Base-by-base conservation (phyloP, 1,139 yeast species). In the Blastobotrys capitulatus region DNA sequence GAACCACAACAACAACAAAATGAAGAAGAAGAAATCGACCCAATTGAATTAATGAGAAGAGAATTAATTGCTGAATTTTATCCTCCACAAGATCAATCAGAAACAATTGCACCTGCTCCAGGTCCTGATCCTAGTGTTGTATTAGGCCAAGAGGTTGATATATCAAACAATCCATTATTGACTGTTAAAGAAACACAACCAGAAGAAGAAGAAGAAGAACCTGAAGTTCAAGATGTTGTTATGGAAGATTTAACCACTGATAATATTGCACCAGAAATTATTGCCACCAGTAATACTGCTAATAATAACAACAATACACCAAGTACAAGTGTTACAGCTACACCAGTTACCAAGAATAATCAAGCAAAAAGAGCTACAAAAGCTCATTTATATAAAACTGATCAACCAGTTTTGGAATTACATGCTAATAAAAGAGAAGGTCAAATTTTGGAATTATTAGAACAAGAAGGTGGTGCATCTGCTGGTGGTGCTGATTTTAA, bases 391-490 rank as follows among this genome's bases (percentile, higher is more conserved):
- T 22, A 47, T 25, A 41, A 39, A 22, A 36, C 48, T 36, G 20
- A 42, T 19, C 15, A 27, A 27, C 46, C 39, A 9, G 67, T 71
- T 1, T 20, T 46, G 29, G 48, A 32, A 13, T 65, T 69, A 50
- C 68, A 63, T 20, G 60, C 64, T 2, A 55, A 61, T 39, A 69
- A 67, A 45, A 61, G 73, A 16, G 60, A 63, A 15, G 54, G 58
- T 2, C 63, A 63, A 7, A 53, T 70, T 1, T 34, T 69, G 32
- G 51, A 60, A n/a, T 47, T 68, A 12, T 48, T 71, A 16, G 54
- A 58, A 6, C 64, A 64, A 2, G 54, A 60, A 42, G 58, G 60
- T 43, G 75, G 75, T 7, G 65, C 67, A 2, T 52, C 63, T 32
- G 67, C 62, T 29, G 63, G 66, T 3, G 69, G 67, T 1, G 40